Evolutionary conservation across 495 filamentous ascomycete species (phyloP).

Genomic region (Melanomma pulvis-pyrius): DNA sequence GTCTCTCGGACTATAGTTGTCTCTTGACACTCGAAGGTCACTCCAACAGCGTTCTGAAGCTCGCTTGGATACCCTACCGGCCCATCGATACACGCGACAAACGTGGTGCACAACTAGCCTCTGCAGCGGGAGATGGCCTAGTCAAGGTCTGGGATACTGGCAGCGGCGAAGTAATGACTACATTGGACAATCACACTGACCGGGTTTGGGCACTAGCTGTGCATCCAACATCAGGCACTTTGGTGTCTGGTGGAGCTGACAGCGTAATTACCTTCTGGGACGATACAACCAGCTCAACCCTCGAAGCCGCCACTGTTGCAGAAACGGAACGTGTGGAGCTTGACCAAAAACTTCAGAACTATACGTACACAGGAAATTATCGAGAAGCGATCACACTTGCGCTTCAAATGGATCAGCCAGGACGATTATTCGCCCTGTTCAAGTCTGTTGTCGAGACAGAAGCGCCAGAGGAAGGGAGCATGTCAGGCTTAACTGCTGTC

Average conservation of each 20-base stretch:
- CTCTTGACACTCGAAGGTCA: constrained; percentile 94
- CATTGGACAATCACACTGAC: constrained; percentile 94
- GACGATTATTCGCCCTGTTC: constrained; percentile 79
- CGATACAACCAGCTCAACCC: constrained; percentile 84
- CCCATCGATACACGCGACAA: constrained; percentile 51
- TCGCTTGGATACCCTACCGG: constrained; percentile 79
- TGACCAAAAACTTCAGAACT: constrained; percentile 89
- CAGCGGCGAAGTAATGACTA: constrained; percentile 77
- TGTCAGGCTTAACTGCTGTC: constrained; percentile 76
- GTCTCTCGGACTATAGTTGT: constrained; percentile 87
- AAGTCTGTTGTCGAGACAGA: constrained; percentile 69
- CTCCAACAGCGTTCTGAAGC: constrained; percentile 90
- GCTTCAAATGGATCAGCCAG: constrained; percentile 90
- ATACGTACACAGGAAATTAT: constrained; percentile 81
- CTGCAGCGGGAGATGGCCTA: constrained; percentile 90
- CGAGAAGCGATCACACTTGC: constrained; percentile 90
- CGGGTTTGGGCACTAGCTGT: constrained; percentile 84
- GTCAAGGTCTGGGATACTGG: constrained; percentile 93
- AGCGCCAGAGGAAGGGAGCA: constrained; percentile 60
- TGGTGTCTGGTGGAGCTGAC: constrained; percentile 89
- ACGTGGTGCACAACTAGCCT: constrained; percentile 68
- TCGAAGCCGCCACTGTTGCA: constrained; percentile 66
- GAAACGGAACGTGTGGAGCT: constrained; percentile 82
- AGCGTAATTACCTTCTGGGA: constrained; percentile 92
- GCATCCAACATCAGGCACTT: constrained; percentile 64